These are phyloP conservation scores for Periconia macrospinosa DNA, from an alignment of 2,329 filamentous ascomycete species.

Conservation along the genomic window DNA sequence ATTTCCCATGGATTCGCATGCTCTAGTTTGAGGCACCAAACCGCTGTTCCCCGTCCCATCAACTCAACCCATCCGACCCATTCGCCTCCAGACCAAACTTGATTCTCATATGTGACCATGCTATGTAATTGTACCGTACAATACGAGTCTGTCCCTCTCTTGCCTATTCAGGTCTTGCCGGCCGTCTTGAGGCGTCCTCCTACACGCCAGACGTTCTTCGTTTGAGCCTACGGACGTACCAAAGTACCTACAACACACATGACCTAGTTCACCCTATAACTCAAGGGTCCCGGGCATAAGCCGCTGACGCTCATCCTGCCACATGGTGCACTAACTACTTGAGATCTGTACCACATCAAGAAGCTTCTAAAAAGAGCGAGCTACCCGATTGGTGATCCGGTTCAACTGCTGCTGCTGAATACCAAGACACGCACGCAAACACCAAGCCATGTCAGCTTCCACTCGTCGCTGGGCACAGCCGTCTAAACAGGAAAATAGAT, in stretches of 20 bases:
- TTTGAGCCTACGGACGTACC: slow-evolving; percentile 11
- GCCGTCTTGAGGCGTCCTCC: slow-evolving; percentile 1
- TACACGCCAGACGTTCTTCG: slow-evolving; percentile 9
- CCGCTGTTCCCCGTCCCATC: slow-evolving; percentile 3
- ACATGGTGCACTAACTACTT: no score
- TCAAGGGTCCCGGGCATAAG: background rate
- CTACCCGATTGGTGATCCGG: no score
- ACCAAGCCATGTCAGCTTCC: no score
- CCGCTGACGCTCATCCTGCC: background rate
- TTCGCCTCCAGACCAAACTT: slow-evolving; percentile 7
- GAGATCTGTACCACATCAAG: no score
- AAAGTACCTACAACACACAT: background rate
- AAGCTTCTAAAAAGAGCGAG: no score
- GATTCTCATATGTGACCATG: background rate
- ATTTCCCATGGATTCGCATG: background rate
- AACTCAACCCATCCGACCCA: slow-evolving; percentile 11
- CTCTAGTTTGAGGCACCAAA: background rate
- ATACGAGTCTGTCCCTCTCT: slow-evolving; percentile 3
- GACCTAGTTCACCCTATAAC: background rate
- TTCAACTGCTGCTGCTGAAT: no score
- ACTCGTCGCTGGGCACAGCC: no score
- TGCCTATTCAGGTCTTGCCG: background rate
- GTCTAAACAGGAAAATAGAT: no score
- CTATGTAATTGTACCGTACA: slow-evolving; percentile 1
- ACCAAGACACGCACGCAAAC: no score